Conservation (phyloP, 495 filamentous ascomycete genomes). For the Penicillium silybi region DNA sequence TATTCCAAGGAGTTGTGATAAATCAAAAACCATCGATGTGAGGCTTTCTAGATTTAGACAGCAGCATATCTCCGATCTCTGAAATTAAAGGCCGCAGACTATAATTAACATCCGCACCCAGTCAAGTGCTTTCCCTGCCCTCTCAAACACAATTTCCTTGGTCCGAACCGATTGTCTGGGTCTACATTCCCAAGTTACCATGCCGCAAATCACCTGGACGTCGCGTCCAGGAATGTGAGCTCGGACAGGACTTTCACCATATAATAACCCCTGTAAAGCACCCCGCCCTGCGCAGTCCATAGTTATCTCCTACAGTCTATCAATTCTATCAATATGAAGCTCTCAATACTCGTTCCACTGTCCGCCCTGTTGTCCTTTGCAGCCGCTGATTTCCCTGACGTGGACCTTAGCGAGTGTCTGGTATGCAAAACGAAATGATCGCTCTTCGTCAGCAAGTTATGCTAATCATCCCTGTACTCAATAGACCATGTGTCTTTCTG, state of each 20-base stretch:
- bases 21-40: not conserved
- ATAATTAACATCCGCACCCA: not conserved
- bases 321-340: slow-evolving; percentile 22
- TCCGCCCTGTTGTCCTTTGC: slow-evolving; percentile 21
- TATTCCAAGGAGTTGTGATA: not conserved
- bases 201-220: slow-evolving; percentile 1
- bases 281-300: not conserved
- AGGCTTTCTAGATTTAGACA: not conserved
- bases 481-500: slow-evolving; percentile 16
- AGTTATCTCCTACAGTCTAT: not conserved
- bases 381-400: slow-evolving; percentile 8
- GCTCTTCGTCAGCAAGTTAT: not conserved
- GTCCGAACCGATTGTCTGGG: not conserved
- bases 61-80: not conserved
- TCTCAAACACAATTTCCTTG: not conserved
- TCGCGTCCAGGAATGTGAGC: not conserved
- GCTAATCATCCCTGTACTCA: not conserved
- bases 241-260: not conserved
- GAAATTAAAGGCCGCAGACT: not conserved
- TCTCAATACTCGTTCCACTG: slow-evolving; percentile 24
- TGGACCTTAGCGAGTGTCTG: slow-evolving; percentile 13
- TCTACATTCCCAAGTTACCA: not conserved
- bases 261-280: not conserved
- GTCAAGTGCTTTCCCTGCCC: not conserved
- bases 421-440: slow-evolving; percentile 1